Conservation (phyloP, 345 rosid species). For the Leavenworthia alabamica region DNA sequence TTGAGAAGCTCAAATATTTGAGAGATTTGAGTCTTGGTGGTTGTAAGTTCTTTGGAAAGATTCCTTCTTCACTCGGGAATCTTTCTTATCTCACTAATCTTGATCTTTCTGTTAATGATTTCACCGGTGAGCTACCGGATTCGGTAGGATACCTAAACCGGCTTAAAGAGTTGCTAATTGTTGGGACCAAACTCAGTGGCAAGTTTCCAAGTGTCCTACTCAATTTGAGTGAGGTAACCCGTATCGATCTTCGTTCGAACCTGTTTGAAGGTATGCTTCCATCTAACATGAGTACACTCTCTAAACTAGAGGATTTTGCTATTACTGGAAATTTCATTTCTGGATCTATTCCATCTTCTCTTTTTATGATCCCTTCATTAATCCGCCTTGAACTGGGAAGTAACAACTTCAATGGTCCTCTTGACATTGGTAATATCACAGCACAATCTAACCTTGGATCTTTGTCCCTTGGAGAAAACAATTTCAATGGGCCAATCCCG, state of each 20-base stretch:
- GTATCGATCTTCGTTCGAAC: neutral
- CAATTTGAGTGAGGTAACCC: neutral
- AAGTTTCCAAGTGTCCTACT: neutral
- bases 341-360: neutral
- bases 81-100: conserved; percentile 8
- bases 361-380: conserved; percentile 5
- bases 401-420: neutral
- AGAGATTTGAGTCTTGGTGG: rapidly evolving
- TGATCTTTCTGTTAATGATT: conserved; percentile 24
- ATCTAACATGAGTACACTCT: conserved; percentile 8
- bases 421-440: conserved; percentile 6
- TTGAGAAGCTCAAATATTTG: conserved; percentile 4
- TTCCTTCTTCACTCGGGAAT: conserved; percentile 21
- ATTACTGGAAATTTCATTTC: neutral
- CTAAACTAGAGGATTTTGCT: neutral
- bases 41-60: conserved; percentile 13
- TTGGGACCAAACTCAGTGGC: no score
- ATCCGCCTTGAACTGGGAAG: rapidly evolving
- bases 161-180: no score
- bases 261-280: conserved; percentile 13
- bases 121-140: conserved; percentile 14
- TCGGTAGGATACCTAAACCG: neutral
- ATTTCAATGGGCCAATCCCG: conserved; percentile 23
- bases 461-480: neutral
- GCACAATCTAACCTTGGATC: neutral